Conservation (phyloP, 2,329 filamentous ascomycete species). For the Paradendryphiella salina region DNA sequence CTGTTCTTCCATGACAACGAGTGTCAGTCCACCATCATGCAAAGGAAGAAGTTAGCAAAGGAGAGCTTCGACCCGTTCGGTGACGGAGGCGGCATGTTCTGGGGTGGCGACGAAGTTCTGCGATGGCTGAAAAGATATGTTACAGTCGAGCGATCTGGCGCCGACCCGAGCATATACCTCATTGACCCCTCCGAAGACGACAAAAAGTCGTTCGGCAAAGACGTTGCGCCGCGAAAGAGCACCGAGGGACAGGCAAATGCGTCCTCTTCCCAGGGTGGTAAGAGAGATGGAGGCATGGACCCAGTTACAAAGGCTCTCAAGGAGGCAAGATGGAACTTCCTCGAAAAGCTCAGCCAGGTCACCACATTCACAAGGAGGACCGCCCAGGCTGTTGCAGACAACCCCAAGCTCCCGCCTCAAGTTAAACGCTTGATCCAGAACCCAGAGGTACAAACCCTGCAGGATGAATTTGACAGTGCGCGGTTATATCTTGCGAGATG, state of each 20-base stretch:
- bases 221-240: conserved; percentile 50
- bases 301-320: conserved; percentile 92
- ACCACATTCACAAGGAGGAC: conserved; percentile 93
- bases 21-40: conserved; percentile 91
- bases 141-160: conserved; percentile 76
- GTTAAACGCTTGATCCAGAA: conserved; percentile 82
- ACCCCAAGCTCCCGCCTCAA: conserved; percentile 87
- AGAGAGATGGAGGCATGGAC: conserved; percentile 78
- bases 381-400: conserved; percentile 88
- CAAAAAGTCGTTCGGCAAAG: conserved; percentile 74
- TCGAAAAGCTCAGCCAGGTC: conserved; percentile 96
- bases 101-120: conserved; percentile 95
- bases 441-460: conserved; percentile 90
- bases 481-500: conserved; percentile 91
- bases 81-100: conserved; percentile 84
- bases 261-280: conserved; percentile 32
- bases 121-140: conserved; percentile 88
- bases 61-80: conserved; percentile 92
- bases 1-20: conserved; percentile 98
- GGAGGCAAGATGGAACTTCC: conserved; percentile 91
- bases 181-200: conserved; percentile 87
- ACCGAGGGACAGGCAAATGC: conserved; percentile 30
- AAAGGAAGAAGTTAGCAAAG: conserved; percentile 81
- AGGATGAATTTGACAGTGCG: conserved; percentile 97
- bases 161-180: conserved; percentile 88